Conservation (phyloP, 306 rosid species). For the Cucurbita pepo region DNA sequence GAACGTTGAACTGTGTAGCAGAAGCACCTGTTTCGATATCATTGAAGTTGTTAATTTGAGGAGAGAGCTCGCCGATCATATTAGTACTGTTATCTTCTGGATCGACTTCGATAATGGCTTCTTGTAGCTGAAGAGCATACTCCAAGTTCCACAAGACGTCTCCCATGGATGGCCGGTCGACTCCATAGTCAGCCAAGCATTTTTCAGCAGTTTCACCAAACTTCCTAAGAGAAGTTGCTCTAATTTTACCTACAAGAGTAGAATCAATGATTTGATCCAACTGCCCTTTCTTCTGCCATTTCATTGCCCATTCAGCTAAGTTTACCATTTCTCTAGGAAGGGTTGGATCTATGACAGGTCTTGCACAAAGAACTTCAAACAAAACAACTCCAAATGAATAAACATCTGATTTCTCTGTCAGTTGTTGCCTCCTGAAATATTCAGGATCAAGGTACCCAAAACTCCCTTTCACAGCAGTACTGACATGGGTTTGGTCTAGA, state of each 20-base stretch:
- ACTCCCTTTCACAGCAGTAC: slow-evolving; percentile 81
- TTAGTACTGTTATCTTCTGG: slow-evolving; percentile 76
- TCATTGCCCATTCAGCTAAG: slow-evolving; percentile 91
- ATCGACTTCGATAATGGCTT: slow-evolving; percentile 47
- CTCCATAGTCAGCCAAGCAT: slow-evolving; percentile 75
- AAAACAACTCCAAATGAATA: slow-evolving; percentile 85
- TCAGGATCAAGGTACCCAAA: slow-evolving; percentile 89
- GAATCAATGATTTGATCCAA: slow-evolving; percentile 61
- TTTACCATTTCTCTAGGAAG: slow-evolving; percentile 78
- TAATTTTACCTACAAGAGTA: slow-evolving; percentile 45
- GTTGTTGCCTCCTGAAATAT: slow-evolving; percentile 72
- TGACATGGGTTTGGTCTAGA: slow-evolving; percentile 74
- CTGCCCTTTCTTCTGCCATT: slow-evolving; percentile 75
- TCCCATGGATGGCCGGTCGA: slow-evolving; percentile 83
- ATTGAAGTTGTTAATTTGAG: slow-evolving; percentile 52
- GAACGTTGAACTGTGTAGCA: slow-evolving; percentile 20
- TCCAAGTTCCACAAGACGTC: slow-evolving; percentile 84
- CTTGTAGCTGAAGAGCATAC: slow-evolving; percentile 74
- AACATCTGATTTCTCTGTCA: slow-evolving; percentile 78
- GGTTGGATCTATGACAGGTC: slow-evolving; percentile 80
- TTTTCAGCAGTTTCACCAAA: slow-evolving; percentile 83
- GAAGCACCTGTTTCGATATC: slow-evolving; percentile 25
- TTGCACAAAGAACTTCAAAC: slow-evolving; percentile 75
- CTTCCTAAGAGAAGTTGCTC: slow-evolving; percentile 66
- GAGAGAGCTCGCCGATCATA: slow-evolving; percentile 74